Percentiles rank a stretch among this genome's conserved stretches.
These are phyloP conservation scores for Venturia carpophila DNA, from an alignment of 2,329 filamentous ascomycete genomes.

Conservation along the genomic window DNA sequence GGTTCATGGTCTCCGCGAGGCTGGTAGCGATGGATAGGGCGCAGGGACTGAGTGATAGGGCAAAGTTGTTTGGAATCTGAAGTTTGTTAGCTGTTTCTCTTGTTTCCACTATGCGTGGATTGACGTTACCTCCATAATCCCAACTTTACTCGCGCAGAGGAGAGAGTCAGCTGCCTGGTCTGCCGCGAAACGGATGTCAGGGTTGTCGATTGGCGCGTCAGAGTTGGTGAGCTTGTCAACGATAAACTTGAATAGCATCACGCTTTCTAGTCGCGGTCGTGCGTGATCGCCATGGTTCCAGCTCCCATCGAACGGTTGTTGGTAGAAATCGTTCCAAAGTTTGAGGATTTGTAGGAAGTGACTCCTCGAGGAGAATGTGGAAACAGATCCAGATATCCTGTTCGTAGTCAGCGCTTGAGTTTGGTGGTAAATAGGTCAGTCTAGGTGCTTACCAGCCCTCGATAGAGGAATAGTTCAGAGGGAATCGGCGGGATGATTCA, in stretches of 20 bases:
- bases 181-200: background rate
- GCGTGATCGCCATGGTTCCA: background rate
- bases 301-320: background rate
- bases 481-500: background rate
- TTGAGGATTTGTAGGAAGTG: constrained; percentile 9
- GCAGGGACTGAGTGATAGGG: background rate
- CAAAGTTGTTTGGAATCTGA: background rate
- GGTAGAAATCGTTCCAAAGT: constrained; percentile 4
- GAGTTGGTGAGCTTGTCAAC: constrained; percentile 8
- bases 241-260: constrained; percentile 5
- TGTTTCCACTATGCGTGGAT: too few species aligned
- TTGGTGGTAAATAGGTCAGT: background rate
- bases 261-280: background rate
- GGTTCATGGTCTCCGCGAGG: background rate
- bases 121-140: background rate
- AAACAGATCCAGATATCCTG: constrained; percentile 2
- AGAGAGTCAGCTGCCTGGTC: background rate
- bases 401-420: background rate
- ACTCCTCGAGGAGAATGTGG: background rate
- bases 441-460: background rate
- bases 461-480: background rate
- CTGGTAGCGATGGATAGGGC: background rate
- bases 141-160: background rate
- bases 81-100: background rate
- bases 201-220: constrained; percentile 3